These are phyloP conservation scores for Orobanche coerulescens DNA, from an alignment of 257 asterid species.

Conservation along the genomic window DNA sequence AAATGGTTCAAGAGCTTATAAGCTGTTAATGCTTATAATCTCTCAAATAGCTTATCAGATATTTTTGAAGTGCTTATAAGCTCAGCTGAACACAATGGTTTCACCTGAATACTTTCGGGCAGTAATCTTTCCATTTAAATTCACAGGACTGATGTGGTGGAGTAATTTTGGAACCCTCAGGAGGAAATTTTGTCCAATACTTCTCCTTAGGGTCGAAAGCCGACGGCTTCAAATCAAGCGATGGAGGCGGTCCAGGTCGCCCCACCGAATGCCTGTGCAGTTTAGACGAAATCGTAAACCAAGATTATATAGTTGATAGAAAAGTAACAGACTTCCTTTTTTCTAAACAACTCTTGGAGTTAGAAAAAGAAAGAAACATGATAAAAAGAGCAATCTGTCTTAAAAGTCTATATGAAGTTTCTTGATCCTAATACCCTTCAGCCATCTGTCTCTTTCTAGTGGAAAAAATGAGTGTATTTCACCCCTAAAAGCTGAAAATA, in stretches of 20 bases:
- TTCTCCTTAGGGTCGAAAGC: constrained; percentile 92
- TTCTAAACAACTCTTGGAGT: not conserved
- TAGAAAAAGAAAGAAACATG: no score
- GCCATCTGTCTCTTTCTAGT: no score
- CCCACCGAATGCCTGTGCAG: constrained; percentile 80
- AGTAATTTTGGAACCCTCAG: constrained; percentile 83
- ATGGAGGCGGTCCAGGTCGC: constrained; percentile 75
- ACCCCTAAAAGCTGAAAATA: no score
- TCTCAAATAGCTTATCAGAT: not conserved
- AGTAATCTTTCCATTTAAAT: constrained; percentile 91
- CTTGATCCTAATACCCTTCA: no score
- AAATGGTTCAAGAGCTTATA: not conserved
- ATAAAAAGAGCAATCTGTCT: no score
- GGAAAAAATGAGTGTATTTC: no score
- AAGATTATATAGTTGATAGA: not conserved
- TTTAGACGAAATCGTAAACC: not conserved
- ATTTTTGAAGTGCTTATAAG: not conserved
- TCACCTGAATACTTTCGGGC: constrained; percentile 94
- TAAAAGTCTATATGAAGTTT: no score
- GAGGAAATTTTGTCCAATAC: constrained; percentile 86
- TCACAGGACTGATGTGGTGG: constrained; percentile 85
- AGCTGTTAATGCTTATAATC: no score
- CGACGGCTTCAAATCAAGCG: constrained; percentile 74
- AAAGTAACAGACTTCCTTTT: no score
- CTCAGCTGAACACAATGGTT: not conserved